Evolutionary conservation across 2,329 filamentous ascomycete genomes (phyloP).

Genomic region (Trichoderma guizhouense): DNA sequence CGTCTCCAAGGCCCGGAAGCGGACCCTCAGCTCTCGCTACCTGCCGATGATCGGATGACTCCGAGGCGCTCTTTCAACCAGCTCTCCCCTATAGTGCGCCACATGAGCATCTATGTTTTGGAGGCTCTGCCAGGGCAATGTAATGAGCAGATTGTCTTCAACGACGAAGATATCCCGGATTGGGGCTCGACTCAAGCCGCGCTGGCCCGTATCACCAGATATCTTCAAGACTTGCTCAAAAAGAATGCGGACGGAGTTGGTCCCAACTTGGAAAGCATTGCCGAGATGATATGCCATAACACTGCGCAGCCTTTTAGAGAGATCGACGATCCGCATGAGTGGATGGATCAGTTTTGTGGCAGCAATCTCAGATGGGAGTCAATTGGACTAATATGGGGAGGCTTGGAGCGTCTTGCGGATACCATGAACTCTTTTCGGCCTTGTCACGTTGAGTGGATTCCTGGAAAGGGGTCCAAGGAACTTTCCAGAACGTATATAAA

Average conservation of each 20-base stretch:
- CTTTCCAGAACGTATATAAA: conserved; percentile 9
- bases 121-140: conserved; percentile 32
- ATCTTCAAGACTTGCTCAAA: conserved; percentile 23
- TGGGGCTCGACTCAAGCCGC: conserved; percentile 33
- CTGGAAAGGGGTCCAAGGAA: neutral
- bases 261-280: conserved; percentile 36
- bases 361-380: conserved; percentile 43
- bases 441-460: neutral
- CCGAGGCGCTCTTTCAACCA: neutral
- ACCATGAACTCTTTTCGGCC: neutral
- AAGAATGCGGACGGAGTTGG: conserved; percentile 25
- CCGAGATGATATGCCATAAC: conserved; percentile 36
- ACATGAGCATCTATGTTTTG: conserved; percentile 38
- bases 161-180: conserved; percentile 1
- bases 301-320: conserved; percentile 37
- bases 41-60: neutral
- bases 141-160: conserved; percentile 24
- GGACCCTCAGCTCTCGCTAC: conserved; percentile 5
- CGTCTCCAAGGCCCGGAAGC: conserved; percentile 28
- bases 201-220: conserved; percentile 29
- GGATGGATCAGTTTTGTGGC: conserved; percentile 39
- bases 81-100: conserved; percentile 22
- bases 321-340: conserved; percentile 32
- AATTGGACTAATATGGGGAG: conserved; percentile 31
- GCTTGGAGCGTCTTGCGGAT: conserved; percentile 6